Conservation (phyloP, 441 rosid genomes). For the Eruca vesicaria region DNA sequence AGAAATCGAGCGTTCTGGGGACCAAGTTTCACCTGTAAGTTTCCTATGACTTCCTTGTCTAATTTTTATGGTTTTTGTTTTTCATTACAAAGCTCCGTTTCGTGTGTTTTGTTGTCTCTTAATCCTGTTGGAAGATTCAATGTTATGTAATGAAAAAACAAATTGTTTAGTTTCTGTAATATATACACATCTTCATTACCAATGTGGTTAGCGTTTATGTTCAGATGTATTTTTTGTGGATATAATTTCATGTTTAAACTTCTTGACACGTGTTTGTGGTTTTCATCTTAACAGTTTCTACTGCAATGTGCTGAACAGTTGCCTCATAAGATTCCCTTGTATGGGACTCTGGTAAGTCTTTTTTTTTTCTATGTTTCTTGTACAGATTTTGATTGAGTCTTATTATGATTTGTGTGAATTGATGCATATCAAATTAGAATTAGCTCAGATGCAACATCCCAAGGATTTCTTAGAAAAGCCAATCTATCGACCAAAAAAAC, state of each 20-base stretch:
- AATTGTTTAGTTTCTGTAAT: not conserved
- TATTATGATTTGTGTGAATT: not conserved
- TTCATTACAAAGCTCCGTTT: not conserved
- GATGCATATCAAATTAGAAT: too few relatives aligned
- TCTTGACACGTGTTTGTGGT: not conserved
- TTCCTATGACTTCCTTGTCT: not conserved
- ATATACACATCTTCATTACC: too few relatives aligned
- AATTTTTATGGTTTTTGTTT: not conserved
- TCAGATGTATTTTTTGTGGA: too few relatives aligned
- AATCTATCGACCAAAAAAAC: too few relatives aligned
- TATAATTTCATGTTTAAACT: too few relatives aligned
- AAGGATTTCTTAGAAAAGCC: too few relatives aligned
- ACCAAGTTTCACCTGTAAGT: conserved; percentile 61
- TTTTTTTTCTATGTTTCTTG: too few relatives aligned
- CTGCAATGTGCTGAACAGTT: conserved; percentile 83
- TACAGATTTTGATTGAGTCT: not conserved
- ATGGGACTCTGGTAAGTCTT: conserved; percentile 88
- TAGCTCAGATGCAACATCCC: too few relatives aligned
- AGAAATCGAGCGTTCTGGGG: conserved; percentile 77
- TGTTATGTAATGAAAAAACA: not conserved
- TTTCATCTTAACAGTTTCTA: conserved; percentile 57
- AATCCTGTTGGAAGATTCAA: not conserved
- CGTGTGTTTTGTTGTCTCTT: too few relatives aligned
- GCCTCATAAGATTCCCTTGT: conserved; percentile 95
- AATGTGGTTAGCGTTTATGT: too few relatives aligned